Base-by-base conservation (phyloP, 139 green algal species). In the Chlamydomonas applanata region DNA sequence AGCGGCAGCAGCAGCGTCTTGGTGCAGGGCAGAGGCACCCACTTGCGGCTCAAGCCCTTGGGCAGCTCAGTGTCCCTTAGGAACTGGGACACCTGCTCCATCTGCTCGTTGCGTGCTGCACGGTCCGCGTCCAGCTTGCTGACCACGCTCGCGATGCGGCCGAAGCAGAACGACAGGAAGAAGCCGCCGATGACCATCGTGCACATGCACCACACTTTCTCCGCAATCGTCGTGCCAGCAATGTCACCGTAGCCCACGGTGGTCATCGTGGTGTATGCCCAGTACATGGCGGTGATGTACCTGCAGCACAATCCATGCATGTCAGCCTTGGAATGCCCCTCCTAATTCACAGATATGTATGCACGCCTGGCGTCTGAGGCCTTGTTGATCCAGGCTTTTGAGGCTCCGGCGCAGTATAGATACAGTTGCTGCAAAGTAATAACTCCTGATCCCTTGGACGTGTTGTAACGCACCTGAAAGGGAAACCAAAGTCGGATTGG, bases 231-330 rank as follows among this genome's bases (percentile, higher is more conserved):
- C 7, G 57, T 74, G 14, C 73, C 68, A 25, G 59, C 59, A 61
- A 83, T 80, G 73, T 89, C 78, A 33, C 86, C 86, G 46, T 87
- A 91, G 2, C 86, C 86, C 22, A 91, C 83, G 29, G 86, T 89
- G 24, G 81, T 79, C 74, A 91, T 85, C 3, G 86, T 91, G 3
- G 80, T 80, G 30, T 85, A 56, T 3, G 72, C 67, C 78, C 78
- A 91, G 63, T 91, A 91, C 53, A 91, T 45, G 11, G 83, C 32
- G 22, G 77, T 82, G 36, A 89, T 76, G 69, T 91, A 91, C 62
- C 73, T 74, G 1, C 72, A 62, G 17, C 34, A 14, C 20, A 62
- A 11, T 49, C 40, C 40, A n/a, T n/a, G n/a, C n/a, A n/a, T n/a
- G n/a, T n/a, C n/a, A n/a, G n/a, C n/a, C n/a, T n/a, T n/a, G n/a